Percentiles rank a stretch among this genome's conserved stretches.
phyloP scores from a whole-genome alignment of 805 yeast species.

The Teunomyces aglyptinius region DNA sequence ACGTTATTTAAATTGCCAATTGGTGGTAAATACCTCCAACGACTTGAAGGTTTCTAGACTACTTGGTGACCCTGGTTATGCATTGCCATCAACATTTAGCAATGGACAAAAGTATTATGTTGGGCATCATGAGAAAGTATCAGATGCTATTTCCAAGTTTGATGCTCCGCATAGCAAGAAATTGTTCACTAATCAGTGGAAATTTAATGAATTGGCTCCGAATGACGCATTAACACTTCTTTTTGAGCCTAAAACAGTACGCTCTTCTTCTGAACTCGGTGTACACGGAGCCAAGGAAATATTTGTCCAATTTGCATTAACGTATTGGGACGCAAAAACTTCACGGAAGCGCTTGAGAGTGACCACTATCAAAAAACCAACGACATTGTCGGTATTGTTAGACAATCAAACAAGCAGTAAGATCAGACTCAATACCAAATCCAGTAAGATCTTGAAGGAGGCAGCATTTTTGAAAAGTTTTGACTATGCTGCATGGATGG shows the following conservation, averaged over 20 bases:
- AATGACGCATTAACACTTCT: conserved; percentile 27
- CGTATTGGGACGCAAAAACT: conserved; percentile 23
- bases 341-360: conserved; percentile 26
- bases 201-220: conserved; percentile 19
- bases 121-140: conserved; percentile 28
- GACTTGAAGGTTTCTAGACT: conserved; percentile 32
- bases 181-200: conserved; percentile 41
- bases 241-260: conserved; percentile 33
- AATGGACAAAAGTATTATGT: conserved; percentile 16
- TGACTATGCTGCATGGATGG: conserved; percentile 30
- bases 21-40: conserved; percentile 31
- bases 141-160: conserved; percentile 30
- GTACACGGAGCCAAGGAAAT: conserved; percentile 20
- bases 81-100: conserved; percentile 32
- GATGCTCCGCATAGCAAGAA: conserved; percentile 31
- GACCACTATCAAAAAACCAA: conserved; percentile 28
- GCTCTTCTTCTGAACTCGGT: conserved; percentile 18
- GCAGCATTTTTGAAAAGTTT: conserved; percentile 27
- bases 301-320: conserved; percentile 32
- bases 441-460: conserved; percentile 24
- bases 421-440: conserved; percentile 9
- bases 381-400: conserved; percentile 22
- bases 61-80: conserved; percentile 29
- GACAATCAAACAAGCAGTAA: conserved; percentile 8
- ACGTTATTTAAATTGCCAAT: conserved; percentile 10